Percentiles rank a stretch among this genome's conserved stretches.
phyloP scores from a whole-genome alignment of 495 filamentous ascomycete species.

The Jackrogersella multiformis region DNA sequence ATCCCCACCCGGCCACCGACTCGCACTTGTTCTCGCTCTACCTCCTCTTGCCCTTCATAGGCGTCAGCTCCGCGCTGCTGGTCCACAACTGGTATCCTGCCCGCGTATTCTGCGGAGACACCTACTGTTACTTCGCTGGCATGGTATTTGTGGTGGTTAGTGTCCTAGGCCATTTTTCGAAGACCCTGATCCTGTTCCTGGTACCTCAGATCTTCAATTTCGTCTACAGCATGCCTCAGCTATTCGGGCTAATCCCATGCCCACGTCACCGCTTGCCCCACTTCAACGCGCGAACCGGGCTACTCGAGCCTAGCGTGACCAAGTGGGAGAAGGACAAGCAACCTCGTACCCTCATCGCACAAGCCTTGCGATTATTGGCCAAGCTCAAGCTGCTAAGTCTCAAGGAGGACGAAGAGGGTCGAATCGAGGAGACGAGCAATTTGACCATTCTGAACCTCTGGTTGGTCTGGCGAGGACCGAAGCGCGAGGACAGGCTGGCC shows the following conservation, averaged over 20 bases:
- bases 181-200: constrained; percentile 90
- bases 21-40: constrained; percentile 96
- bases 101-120: constrained; percentile 95
- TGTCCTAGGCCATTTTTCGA: constrained; percentile 96
- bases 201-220: constrained; percentile 98
- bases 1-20: constrained; percentile 92
- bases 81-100: constrained; percentile 97
- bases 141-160: constrained; percentile 99
- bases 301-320: constrained; percentile 85
- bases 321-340: constrained; percentile 74
- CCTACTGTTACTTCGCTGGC: constrained; percentile 98
- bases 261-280: constrained; percentile 89
- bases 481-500: constrained; percentile 85
- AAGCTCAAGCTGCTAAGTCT: constrained; percentile 70
- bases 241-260: constrained; percentile 89
- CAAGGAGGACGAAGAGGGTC: constrained; percentile 68
- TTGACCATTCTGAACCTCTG: constrained; percentile 94
- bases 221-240: constrained; percentile 87
- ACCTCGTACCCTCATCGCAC: constrained; percentile 68
- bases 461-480: constrained; percentile 94
- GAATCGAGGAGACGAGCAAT: constrained; percentile 84
- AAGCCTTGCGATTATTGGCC: constrained; percentile 70
- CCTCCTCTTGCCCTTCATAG: constrained; percentile 91
- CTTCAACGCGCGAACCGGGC: constrained; percentile 82
- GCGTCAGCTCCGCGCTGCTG: constrained; percentile 86